Percentiles rank a stretch among this genome's conserved stretches.
Evolutionary conservation across 768 basidiomycete genomes (phyloP).

Genomic region (Ramaria sp.): DNA sequence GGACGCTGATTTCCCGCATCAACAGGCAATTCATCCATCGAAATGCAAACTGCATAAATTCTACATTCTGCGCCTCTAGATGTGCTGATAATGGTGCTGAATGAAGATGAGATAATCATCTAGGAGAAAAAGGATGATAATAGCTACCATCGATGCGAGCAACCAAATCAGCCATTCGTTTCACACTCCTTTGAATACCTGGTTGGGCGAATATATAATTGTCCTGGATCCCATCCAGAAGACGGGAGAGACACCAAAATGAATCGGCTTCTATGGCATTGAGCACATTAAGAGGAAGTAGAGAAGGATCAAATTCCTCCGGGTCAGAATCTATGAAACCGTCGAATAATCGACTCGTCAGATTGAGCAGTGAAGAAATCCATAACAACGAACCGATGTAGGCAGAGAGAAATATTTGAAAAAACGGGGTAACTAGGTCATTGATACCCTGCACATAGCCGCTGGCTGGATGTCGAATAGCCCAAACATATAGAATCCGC

Average conservation of each 20-base stretch:
- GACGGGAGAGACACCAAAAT: conserved; percentile 94
- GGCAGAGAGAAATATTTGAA: conserved; percentile 90
- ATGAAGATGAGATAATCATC: not conserved
- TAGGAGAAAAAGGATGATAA: not conserved
- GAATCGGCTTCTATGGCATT: conserved; percentile 92
- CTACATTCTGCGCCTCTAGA: conserved; percentile 82
- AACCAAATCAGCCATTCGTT: conserved; percentile 89
- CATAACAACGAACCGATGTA: conserved; percentile 63
- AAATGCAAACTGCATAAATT: conserved; percentile 99
- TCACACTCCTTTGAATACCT: conserved; percentile 88
- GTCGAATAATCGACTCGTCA: not conserved
- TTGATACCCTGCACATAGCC: conserved; percentile 99
- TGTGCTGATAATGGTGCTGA: conserved; percentile 80
- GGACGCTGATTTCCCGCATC: conserved; percentile 96
- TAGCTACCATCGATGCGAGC: conserved; percentile 73
- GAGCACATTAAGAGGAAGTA: conserved; percentile 58
- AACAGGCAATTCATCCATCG: conserved; percentile 99
- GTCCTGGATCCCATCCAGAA: conserved; percentile 95
- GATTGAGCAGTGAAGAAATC: not conserved
- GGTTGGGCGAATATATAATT: conserved; percentile 97
- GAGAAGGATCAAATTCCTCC: conserved; percentile 72
- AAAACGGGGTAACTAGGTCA: conserved; percentile 95
- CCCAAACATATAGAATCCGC: conserved; percentile 96
- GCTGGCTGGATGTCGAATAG: conserved; percentile 94
- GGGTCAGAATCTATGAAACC: conserved; percentile 69